Base-by-base conservation (phyloP, 192 early-diverging fungal genomes). In the Podila verticillata region DNA sequence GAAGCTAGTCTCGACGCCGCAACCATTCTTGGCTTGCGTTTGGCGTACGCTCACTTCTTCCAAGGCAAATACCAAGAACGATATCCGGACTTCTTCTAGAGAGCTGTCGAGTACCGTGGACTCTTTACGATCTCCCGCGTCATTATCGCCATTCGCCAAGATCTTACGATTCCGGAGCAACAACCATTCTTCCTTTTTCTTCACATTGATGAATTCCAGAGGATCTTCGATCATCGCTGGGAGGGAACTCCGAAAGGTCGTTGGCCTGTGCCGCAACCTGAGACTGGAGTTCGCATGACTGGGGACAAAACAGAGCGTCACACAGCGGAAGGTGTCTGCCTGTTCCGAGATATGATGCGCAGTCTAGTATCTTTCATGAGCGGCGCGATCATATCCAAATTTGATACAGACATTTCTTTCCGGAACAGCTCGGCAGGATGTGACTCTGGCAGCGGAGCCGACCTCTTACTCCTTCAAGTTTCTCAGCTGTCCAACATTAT, bases 351-450 rank as follows among this genome's bases (percentile, higher is more conserved):
- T 5, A 70, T 70, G 68, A 62, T 61, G 58, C 19, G 61, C 36
- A 47, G n/a, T 17, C 59, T 70, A 9, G 68, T 59, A 62, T 3
- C 36, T 26, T 70, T 32, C 57, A 70, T 70, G 68, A 60, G 31
- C 26, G 62, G 70, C 0, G 49, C 32, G 24, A 63, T 64, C 24
- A 22, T n/a, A n/a, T 17, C 65, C 65, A 29, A 4, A 60, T 62
- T 57, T 72, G 49, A 47, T 72, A 5, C 70, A 72, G 47, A 48
- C 70, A 6, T 72, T 72, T 26, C 70, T 72, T 15, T 72, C 70
- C 8, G 70, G 61, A 61, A 72, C 62, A 7, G 61, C 70, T 56
- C 70, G 32, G 31, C 22, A 34, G 60, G 22, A 54, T 1, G 49
- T 72, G 61, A 44, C 63, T 28, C 48, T 57, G 60, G 63, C 61